Evolutionary conservation across 768 basidiomycete genomes (phyloP), one percentile per base, ranked within the genome.

Genomic region (Tricholoma flavovirens): DNA sequence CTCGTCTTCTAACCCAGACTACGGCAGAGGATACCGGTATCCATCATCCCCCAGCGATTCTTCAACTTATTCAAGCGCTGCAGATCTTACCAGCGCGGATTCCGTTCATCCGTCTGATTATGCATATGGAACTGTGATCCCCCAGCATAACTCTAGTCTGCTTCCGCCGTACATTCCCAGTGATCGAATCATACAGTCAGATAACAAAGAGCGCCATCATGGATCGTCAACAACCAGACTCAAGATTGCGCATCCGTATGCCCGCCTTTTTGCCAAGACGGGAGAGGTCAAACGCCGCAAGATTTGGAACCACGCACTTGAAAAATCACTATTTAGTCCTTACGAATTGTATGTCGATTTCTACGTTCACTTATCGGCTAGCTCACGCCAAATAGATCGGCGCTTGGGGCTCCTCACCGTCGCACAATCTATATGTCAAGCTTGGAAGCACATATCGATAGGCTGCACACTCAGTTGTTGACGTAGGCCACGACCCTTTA

Each of bases 221-320:
- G 26, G n/a, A 40, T 0, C 33, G n/a, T 8, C 57, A 12, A 26
- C 63, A 22, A 22, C 48, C 51, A 56, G 59, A 22, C 22, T 63
- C 19, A 33, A 61, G 24, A 77, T 87, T 55, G 71, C 78, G 0
- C 86, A 87, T 58, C 87, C 87, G 0, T 88, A 88, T 59, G 83
- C 87, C 5, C 82, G 87, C 55, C 76, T 88, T 9, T 80, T 82
- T 59, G 83, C 84, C 3, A 84, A 83, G 65, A 83, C 83, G 46
- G 78, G 81, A 49, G 78, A 78, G 49, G 75, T 78, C 5, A 88
- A 88, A 69, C 81, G 84, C 3, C 78, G 87, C 15, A 86, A 83
- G 64, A 86, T 87, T 14, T 90, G 88, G 88, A 86, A 84, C 49
- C 88, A 88, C 59, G 81, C 83, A 1, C 79, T 88, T 56, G 88